Evolutionary conservation across 2,329 filamentous ascomycete species (phyloP).

Genomic region (Cercospora berteroae): DNA sequence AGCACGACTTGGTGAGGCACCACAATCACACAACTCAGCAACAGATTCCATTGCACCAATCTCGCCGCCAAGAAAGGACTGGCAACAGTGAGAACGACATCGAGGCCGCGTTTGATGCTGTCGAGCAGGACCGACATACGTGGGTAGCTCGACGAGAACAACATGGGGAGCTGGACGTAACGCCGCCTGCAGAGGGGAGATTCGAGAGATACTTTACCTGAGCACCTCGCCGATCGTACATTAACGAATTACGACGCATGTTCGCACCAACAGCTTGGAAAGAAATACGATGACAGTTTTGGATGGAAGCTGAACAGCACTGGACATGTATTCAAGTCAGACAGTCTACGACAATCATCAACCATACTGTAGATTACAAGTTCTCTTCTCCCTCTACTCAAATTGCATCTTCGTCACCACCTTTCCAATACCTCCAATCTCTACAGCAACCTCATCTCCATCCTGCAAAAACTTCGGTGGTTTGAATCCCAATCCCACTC

Average conservation of each 20-base stretch:
- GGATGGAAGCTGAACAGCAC: background rate
- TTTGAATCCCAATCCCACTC: constrained; percentile 37
- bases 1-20: background rate
- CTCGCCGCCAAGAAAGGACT: constrained; percentile 2
- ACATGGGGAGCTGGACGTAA: constrained; percentile 29
- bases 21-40: background rate
- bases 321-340: background rate
- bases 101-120: constrained; percentile 22
- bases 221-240: background rate
- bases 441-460: constrained; percentile 38
- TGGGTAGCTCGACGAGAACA: constrained; percentile 26
- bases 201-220: constrained; percentile 33
- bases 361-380: background rate
- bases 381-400: constrained; percentile 24
- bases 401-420: constrained; percentile 37
- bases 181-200: constrained; percentile 34
- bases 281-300: background rate
- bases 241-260: background rate
- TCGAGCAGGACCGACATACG: constrained; percentile 30
- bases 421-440: constrained; percentile 38
- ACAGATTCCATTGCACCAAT: background rate
- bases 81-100: constrained; percentile 29
- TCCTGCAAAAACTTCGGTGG: constrained; percentile 35
- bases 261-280: background rate
- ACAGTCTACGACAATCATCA: background rate